phyloP scores from a whole-genome alignment of 1,284 basidiomycete species.

The Trichosporon sp. region DNA sequence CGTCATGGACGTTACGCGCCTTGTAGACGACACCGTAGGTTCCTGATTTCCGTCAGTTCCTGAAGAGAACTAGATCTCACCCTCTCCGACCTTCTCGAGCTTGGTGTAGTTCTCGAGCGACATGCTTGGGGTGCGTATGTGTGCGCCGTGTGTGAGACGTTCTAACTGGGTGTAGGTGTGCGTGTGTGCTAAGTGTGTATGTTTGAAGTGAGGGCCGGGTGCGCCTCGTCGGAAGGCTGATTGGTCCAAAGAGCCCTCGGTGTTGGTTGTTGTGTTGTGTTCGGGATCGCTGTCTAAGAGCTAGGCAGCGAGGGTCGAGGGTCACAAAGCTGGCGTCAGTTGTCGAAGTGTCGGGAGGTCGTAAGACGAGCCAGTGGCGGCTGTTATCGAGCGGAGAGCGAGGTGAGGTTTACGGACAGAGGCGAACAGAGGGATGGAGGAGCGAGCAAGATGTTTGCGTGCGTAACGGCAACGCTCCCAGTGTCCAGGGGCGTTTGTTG shows the following conservation, averaged over 20 bases:
- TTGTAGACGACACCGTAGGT: slow-evolving; percentile 99
- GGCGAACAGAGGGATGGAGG: neutral
- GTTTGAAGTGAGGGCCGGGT: neutral
- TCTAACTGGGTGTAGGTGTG: neutral
- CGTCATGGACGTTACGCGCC: slow-evolving; percentile 73
- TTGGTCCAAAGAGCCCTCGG: neutral
- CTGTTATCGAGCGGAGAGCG: neutral
- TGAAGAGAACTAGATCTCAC: slow-evolving; percentile 37
- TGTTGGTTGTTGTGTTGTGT: neutral
- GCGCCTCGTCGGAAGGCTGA: neutral
- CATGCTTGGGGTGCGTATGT: slow-evolving; percentile 32
- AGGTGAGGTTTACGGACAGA: neutral
- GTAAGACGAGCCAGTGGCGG: neutral
- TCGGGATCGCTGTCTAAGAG: neutral
- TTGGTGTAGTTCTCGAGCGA: slow-evolving; percentile 61
- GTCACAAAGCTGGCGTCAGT: neutral
- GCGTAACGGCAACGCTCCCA: neutral
- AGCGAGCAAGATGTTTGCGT: neutral
- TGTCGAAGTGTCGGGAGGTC: neutral
- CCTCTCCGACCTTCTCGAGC: slow-evolving; percentile 79
- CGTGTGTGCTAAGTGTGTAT: neutral
- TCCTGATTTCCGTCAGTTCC: slow-evolving; percentile 61
- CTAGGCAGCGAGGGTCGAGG: neutral
- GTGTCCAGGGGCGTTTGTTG: neutral
- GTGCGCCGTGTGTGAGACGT: neutral